Percentiles rank a stretch among this genome's conserved stretches.
phyloP scores from a whole-genome alignment of 2,329 filamentous ascomycete species.

The Pseudopyricularia javanii region DNA sequence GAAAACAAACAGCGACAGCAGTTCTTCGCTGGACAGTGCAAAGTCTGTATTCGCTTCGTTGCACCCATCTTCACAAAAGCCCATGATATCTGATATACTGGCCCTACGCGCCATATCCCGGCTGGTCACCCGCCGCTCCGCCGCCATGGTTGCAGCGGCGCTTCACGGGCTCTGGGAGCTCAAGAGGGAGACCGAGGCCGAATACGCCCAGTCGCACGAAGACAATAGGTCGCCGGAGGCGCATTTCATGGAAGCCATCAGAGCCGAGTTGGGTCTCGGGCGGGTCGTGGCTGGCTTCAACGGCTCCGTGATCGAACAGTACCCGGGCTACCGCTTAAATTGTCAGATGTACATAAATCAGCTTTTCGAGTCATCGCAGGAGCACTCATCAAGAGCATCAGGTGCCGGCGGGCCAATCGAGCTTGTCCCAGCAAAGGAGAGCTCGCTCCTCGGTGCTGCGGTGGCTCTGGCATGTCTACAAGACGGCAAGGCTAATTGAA shows the following conservation, averaged over 20 bases:
- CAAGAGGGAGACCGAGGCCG: constrained; percentile 35
- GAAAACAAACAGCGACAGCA: constrained; percentile 25
- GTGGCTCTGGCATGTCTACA: constrained; percentile 47
- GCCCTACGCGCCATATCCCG: constrained; percentile 40
- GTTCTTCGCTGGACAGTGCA: constrained; percentile 27
- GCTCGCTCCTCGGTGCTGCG: constrained; percentile 62
- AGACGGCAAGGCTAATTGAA: constrained; percentile 9
- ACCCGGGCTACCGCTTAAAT: constrained; percentile 50
- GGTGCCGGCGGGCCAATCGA: constrained; percentile 31
- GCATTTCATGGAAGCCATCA: constrained; percentile 29
- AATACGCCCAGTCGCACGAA: constrained; percentile 14
- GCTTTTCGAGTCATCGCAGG: constrained; percentile 29
- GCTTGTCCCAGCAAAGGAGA: constrained; percentile 59
- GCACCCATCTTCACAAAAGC: constrained; percentile 29
- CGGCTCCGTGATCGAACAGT: constrained; percentile 68
- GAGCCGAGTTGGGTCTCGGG: constrained; percentile 24
- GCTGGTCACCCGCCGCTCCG: constrained; percentile 43
- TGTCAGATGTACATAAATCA: constrained; percentile 54
- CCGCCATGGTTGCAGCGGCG: constrained; percentile 45
- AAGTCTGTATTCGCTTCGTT: constrained; percentile 33
- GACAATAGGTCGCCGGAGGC: neutral
- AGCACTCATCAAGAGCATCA: neutral
- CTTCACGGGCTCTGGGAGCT: constrained; percentile 48
- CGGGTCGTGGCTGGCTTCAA: constrained; percentile 61
- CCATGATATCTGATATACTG: constrained; percentile 33